A percentile compares a stretch with the other conserved stretches of the same genome.
phyloP scores from a whole-genome alignment of 1,284 basidiomycete species.

The Ceraceosorus guamensis region DNA sequence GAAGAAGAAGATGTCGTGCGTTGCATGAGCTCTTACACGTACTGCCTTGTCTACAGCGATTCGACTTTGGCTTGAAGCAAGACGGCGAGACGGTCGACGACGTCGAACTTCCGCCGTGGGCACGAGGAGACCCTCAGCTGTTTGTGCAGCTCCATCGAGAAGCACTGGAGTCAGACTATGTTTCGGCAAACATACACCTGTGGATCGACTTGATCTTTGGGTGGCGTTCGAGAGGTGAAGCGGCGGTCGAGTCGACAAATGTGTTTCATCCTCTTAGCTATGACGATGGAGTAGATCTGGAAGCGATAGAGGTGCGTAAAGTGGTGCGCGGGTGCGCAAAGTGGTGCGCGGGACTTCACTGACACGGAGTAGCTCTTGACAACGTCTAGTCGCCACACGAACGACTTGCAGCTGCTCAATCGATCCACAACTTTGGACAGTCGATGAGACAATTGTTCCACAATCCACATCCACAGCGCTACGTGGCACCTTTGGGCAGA shows the following conservation, averaged over 20 bases:
- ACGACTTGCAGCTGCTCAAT: conserved; percentile 82
- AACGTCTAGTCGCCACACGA: conserved; percentile 78
- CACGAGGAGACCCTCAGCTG: conserved; percentile 70
- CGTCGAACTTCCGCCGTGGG: conserved; percentile 86
- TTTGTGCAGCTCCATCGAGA: conserved; percentile 76
- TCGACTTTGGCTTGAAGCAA: conserved; percentile 72
- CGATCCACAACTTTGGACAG: conserved; percentile 75
- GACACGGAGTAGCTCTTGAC: too few species aligned
- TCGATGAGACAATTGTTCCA: conserved; percentile 61
- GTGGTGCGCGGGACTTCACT: too few species aligned
- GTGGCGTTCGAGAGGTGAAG: conserved; percentile 31
- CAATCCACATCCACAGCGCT: conserved; percentile 68
- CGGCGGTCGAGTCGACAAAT: conserved; percentile 60
- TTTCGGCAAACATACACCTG: conserved; percentile 72
- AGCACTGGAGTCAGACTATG: conserved; percentile 81
- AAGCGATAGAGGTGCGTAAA: too few species aligned
- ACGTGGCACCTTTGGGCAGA: conserved; percentile 34
- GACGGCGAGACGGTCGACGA: conserved; percentile 76
- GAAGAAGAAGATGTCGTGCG: too few species aligned
- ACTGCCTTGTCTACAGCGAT: conserved; percentile 55
- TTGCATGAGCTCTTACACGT: conserved; percentile 79
- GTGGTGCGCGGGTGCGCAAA: too few species aligned
- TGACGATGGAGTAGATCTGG: conserved; percentile 55
- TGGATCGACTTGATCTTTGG: conserved; percentile 75
- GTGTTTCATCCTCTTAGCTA: conserved; percentile 92